A percentile compares a stretch with the other conserved stretches of the same genome.
phyloP scores from a whole-genome alignment of 495 filamentous ascomycete genomes.

The Penicillium dipodomyicola region DNA sequence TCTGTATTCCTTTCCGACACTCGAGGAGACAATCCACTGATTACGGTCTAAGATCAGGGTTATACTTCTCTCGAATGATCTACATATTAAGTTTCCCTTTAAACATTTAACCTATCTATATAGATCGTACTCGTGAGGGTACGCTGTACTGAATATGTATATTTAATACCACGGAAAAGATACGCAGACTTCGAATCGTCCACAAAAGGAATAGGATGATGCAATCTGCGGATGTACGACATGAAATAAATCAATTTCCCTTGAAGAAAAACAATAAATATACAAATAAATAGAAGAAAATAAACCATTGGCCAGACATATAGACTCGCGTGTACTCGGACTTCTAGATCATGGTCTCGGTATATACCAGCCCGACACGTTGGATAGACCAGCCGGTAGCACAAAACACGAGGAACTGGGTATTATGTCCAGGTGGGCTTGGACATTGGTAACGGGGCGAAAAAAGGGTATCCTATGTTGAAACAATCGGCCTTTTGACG shows the following conservation, averaged over 20 bases:
- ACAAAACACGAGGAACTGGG: slow-evolving; percentile 14
- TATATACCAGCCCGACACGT: slow-evolving; percentile 8
- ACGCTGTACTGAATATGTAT: no score
- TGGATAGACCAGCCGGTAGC: slow-evolving; percentile 8
- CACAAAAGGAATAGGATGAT: not conserved
- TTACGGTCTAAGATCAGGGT: no score
- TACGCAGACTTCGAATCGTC: not conserved
- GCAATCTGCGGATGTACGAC: not conserved
- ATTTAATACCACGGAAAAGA: not conserved
- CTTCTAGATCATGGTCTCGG: not conserved
- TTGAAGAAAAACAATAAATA: not conserved
- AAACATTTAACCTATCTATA: not conserved
- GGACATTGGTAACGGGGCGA: not conserved
- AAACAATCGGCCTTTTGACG: not conserved
- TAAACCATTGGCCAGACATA: not conserved
- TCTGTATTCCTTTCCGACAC: no score
- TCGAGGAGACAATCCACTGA: no score
- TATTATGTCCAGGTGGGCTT: not conserved
- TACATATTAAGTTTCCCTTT: not conserved
- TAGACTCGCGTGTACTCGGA: not conserved
- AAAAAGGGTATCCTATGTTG: not conserved
- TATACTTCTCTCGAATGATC: not conserved
- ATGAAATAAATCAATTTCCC: not conserved
- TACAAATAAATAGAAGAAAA: not conserved
- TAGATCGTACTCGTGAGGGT: not conserved